Evolutionary conservation across 2,329 filamentous ascomycete species (phyloP), one percentile per base, ranked within the genome.

Genomic region (Colletotrichum spinosum): DNA sequence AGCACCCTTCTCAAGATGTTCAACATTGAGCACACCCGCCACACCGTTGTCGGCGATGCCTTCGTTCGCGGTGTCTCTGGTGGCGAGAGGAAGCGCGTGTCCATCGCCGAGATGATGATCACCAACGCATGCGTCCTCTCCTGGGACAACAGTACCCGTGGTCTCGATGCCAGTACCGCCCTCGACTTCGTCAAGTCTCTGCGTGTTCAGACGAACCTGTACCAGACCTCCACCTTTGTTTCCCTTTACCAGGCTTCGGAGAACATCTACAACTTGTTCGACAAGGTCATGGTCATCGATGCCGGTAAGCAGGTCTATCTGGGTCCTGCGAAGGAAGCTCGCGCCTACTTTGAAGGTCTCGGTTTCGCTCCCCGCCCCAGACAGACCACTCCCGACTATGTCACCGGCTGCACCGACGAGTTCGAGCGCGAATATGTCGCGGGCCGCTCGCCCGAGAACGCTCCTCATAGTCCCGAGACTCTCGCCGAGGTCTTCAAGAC

Each of bases 231-330:
- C 2, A 96, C 93, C 0, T 94, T 96, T 67, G 92, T 97, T 2
- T 93, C 93, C 0, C 81, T 97, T 0, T 97, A 97, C 76, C 93
- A 97, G 74, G 92, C 92, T 0, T 93, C 90, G 0, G 92, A 96
- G 77, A 93, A 88, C 71, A 93, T 95, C 67, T 94, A 92, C 78
- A 83, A 83, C 25, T 87, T 89, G 39, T 94, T 95, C 67, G 92
- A 97, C 81, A 96, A 95, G 76, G 92, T 96, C 11, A 81, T 97
- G 72, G 90, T 94, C 41, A 92, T 96, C 60, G 91, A 94, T 67
- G 85, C 87, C 45, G 92, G 92, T 2, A 86, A 85, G 35, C 89
- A 94, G 74, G 90, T 92, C 39, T 96, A 89, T 78, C 94, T 92
- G 65, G 92, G 92, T 1, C 89, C 90, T 0, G 79, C 86, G 0